phyloP scores from a whole-genome alignment of 169 alveolate genomes.

The Cryptosporidium ryanae region DNA sequence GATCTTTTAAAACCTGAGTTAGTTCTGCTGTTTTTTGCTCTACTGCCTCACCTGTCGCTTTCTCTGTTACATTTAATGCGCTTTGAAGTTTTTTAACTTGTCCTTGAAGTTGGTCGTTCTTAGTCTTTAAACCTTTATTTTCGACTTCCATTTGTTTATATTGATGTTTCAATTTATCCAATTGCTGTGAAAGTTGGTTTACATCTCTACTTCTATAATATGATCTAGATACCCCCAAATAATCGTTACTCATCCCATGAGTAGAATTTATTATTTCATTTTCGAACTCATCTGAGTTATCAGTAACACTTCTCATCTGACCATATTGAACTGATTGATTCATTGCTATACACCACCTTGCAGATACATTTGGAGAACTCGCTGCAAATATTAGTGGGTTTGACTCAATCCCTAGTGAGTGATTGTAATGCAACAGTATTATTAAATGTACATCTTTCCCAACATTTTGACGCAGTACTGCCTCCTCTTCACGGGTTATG shows the following conservation, averaged over 20 bases:
- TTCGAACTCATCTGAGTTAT: slow-evolving; percentile 55
- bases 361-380: slow-evolving; percentile 71
- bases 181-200: slow-evolving; percentile 53
- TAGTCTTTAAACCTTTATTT: slow-evolving; percentile 40
- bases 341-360: slow-evolving; percentile 74
- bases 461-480: slow-evolving; percentile 26
- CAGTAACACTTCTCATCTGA: slow-evolving; percentile 58
- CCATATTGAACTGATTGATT: slow-evolving; percentile 67
- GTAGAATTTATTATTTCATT: slow-evolving; percentile 5
- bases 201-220: slow-evolving; percentile 65
- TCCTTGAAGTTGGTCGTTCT: slow-evolving; percentile 48
- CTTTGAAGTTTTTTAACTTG: slow-evolving; percentile 65
- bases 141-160: slow-evolving; percentile 49
- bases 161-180: slow-evolving; percentile 46
- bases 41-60: slow-evolving; percentile 74
- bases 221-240: slow-evolving; percentile 12
- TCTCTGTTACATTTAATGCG: slow-evolving; percentile 68
- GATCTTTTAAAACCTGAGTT: slow-evolving; percentile 58
- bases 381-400: slow-evolving; percentile 73
- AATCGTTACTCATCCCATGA: neutral
- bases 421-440: slow-evolving; percentile 39
- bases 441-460: slow-evolving; percentile 68
- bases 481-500: slow-evolving; percentile 70
- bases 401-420: slow-evolving; percentile 59
- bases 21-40: slow-evolving; percentile 72